phyloP scores from a whole-genome alignment of 148 eudicot species.

The Rhododendron kiyosumense region DNA sequence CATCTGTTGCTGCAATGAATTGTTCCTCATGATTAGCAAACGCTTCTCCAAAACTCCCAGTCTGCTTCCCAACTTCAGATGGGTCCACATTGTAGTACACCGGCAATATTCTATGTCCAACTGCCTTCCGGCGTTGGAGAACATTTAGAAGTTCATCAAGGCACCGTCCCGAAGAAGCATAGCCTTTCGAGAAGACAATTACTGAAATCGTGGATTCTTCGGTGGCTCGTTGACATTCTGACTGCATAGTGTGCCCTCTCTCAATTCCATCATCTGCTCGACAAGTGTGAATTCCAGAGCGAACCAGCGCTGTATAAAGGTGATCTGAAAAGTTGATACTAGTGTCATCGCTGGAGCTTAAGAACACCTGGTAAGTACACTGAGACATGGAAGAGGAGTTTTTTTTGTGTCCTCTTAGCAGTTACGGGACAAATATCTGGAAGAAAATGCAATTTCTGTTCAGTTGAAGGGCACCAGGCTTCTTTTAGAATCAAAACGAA shows the following conservation, averaged over 20 bases:
- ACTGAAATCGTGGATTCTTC: not conserved
- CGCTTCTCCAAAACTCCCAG: slow-evolving; percentile 10
- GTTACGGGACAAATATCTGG: not conserved
- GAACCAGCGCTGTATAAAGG: slow-evolving; percentile 9
- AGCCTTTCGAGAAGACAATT: slow-evolving; percentile 5
- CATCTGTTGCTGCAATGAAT: not conserved
- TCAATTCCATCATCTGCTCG: not conserved
- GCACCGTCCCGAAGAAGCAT: slow-evolving; percentile 2
- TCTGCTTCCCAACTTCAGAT: slow-evolving; percentile 9
- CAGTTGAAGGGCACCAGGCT: not conserved
- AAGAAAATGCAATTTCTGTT: not conserved
- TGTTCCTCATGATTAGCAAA: slow-evolving; percentile 7
- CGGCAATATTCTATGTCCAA: slow-evolving; percentile 2
- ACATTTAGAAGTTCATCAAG: slow-evolving; percentile 9
- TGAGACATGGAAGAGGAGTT: not conserved
- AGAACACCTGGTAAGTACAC: slow-evolving; percentile 1
- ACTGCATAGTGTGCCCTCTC: not conserved
- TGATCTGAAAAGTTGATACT: not conserved
- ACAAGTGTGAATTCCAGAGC: not conserved
- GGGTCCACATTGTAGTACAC: slow-evolving; percentile 10
- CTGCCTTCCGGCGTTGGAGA: not conserved
- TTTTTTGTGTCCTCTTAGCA: not conserved
- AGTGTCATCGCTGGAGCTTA: not conserved
- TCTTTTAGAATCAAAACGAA: not conserved
- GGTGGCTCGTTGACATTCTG: not conserved